Base-by-base conservation (phyloP, 768 basidiomycete species). In the Lentinula raphanica region DNA sequence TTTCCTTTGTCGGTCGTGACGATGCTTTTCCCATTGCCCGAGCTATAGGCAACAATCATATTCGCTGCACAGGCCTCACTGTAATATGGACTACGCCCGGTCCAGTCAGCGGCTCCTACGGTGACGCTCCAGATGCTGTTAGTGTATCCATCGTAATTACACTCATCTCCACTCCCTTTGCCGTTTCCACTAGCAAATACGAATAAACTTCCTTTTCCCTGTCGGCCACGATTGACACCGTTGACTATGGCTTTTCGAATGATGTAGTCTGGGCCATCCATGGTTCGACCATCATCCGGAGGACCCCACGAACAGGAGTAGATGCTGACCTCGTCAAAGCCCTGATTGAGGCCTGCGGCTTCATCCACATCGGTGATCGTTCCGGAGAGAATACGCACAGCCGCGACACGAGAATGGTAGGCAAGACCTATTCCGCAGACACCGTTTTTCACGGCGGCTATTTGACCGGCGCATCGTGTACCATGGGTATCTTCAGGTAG, bases 261-360 rank as follows among this genome's bases (percentile, higher is more conserved):
- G 53, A 99, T 77, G 65, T 91, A 89, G 15, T 83, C 85, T 0
- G 97, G 97, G 0, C 84, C 94, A 68, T 99, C 97, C 96, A 98
- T 98, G 0, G 90, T 86, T 65, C 78, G 78, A 7, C 96, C 96
- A 66, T 97, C 90, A 70, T 99, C 96, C 0, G 95, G 91, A 12
- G 97, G 97, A 4, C 97, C 97, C 97, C 97, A 99, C 55, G 90
- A 93, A 72, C 97, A 99, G 60, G 91, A 94, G 73, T 92, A 98
- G 65, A 94, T 93, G 27, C 89, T 91, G 50, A 89, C 93, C 63
- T 92, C 86, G 63, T 98, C 88, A 71, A 85, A 98, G 12, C 88
- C 93, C 69, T 88, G 96, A 72, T 99, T 99, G 58, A 99, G 83
- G 9, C 95, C 86, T 2, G 92, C 85, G 0, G 97, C 94, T 73